Conservation (phyloP, 371 early-diverging fungal genomes). For the Cokeromyces recurvatus region DNA sequence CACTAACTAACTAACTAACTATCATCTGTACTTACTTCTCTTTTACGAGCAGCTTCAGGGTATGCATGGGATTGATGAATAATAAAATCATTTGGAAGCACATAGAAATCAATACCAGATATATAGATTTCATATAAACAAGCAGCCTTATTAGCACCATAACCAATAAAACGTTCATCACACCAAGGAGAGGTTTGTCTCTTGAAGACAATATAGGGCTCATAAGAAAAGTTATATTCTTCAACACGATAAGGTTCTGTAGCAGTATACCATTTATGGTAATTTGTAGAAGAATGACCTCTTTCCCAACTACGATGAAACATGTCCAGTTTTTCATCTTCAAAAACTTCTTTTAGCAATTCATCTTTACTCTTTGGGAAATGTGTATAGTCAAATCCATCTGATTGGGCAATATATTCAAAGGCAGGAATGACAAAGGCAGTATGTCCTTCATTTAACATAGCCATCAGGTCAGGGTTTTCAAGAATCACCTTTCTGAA, state of each 20-base stretch:
- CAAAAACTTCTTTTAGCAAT: conserved; percentile 32
- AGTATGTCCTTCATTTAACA: conserved; percentile 38
- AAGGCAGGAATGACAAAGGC: conserved; percentile 66
- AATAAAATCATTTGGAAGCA: conserved; percentile 59
- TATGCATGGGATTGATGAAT: conserved; percentile 64
- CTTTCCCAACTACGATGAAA: conserved; percentile 56
- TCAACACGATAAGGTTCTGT: conserved; percentile 47
- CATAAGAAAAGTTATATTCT: conserved; percentile 59
- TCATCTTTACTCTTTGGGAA: conserved; percentile 52
- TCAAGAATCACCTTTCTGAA: conserved; percentile 38
- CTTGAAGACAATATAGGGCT: conserved; percentile 62
- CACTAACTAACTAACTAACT: too few species aligned
- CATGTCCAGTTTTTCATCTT: conserved; percentile 49
- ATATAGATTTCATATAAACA: conserved; percentile 67
- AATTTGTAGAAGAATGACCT: conserved; percentile 63
- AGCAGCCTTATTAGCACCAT: conserved; percentile 72
- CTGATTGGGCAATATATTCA: conserved; percentile 52
- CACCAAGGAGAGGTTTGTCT: conserved; percentile 64
- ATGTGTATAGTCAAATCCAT: conserved; percentile 44
- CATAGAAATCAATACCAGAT: conserved; percentile 62
- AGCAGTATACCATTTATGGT: conserved; percentile 50
- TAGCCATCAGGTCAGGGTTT: conserved; percentile 29
- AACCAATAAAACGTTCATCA: conserved; percentile 69
- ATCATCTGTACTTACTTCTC: conserved; percentile 61
- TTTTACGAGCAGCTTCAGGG: conserved; percentile 53